Evolutionary conservation across 345 rosid genomes (phyloP).

Genomic region (Triadica sebifera): DNA sequence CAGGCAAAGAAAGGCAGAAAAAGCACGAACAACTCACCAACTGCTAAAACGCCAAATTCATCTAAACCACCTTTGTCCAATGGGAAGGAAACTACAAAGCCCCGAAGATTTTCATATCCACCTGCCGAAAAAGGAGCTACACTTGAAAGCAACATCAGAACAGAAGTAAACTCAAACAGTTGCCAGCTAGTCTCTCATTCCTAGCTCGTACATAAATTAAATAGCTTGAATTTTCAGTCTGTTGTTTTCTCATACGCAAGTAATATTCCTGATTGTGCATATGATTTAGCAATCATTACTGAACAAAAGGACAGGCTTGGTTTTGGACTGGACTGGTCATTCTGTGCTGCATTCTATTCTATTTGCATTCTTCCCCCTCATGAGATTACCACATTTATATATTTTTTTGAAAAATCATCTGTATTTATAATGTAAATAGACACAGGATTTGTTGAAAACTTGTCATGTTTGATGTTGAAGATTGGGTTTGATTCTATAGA

Average conservation of each 20-base stretch:
- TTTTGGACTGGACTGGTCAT: not conserved
- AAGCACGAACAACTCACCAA: slow-evolving; percentile 39
- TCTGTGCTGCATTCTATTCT: not conserved
- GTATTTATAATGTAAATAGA: slow-evolving; percentile 15
- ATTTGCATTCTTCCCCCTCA: not conserved
- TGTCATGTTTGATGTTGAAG: too few species aligned
- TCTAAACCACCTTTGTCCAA: slow-evolving; percentile 42
- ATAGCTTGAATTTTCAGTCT: not conserved
- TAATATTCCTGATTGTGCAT: not conserved
- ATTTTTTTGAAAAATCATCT: not conserved
- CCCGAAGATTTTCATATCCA: slow-evolving; percentile 70
- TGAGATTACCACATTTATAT: not conserved
- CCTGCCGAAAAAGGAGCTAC: slow-evolving; percentile 42
- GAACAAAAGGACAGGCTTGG: slow-evolving; percentile 4
- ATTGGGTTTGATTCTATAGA: too few species aligned
- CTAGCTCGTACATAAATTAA: not conserved
- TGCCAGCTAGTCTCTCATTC: slow-evolving; percentile 22
- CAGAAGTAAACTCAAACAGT: slow-evolving; percentile 22
- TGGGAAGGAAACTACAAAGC: slow-evolving; percentile 38
- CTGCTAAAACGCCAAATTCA: slow-evolving; percentile 46
- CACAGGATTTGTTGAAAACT: not conserved
- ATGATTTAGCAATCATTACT: not conserved
- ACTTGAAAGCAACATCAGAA: slow-evolving; percentile 23
- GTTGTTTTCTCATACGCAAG: not conserved
- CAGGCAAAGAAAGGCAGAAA: slow-evolving; percentile 41